Base-by-base conservation (phyloP, 1,139 yeast genomes). In the Taiozyma sp. region DNA sequence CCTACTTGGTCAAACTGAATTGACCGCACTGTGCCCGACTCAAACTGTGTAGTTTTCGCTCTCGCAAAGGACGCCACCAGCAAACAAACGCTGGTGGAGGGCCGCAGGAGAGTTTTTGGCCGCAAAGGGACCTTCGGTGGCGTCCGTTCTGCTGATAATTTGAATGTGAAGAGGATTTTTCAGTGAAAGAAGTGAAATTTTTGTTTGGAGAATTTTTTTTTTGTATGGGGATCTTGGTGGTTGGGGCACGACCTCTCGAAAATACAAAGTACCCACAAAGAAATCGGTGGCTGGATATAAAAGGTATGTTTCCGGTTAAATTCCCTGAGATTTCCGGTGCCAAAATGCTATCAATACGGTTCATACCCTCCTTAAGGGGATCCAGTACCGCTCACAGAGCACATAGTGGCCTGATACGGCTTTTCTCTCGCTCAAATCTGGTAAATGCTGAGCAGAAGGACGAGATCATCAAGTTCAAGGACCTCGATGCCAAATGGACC, bases 401-500 rank as follows among this genome's bases (percentile, higher is more conserved):
- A 57, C 47, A 61, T 60, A 55, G 45, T 44, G 43, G 35, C 35
- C 50, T 49, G 5, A n/a, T 24, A 16, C 30, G 32, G 37, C 26
- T 14, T 32, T 35, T 24, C 13, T 45, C 22, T 26, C 6, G 4
- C 11, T 29, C n/a, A 22, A 10, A 13, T 19, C 14, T 4, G 6
- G 29, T 22, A 5, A 6, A 14, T n/a, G 14, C 41, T 37, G 24
- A 21, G 14, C 24, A 19, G 11, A 37, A 37, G 19, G 24, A 37
- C 14, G 43, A 49, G 13, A 40, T 35, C 3, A 13, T 50, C 16
- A 26, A 28, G 8, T 43, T 60, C 6, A 48, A 47, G 5, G 52
- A 53, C 13, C 55, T 62, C 26, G 65, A 60, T 44, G 34, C 56
- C 16, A 62, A 62, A 49, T 62, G 89, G 89, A 49, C 70, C 4